Base-by-base conservation (phyloP, 2,329 filamentous ascomycete genomes). In the Chaetomium globosum region DNA sequence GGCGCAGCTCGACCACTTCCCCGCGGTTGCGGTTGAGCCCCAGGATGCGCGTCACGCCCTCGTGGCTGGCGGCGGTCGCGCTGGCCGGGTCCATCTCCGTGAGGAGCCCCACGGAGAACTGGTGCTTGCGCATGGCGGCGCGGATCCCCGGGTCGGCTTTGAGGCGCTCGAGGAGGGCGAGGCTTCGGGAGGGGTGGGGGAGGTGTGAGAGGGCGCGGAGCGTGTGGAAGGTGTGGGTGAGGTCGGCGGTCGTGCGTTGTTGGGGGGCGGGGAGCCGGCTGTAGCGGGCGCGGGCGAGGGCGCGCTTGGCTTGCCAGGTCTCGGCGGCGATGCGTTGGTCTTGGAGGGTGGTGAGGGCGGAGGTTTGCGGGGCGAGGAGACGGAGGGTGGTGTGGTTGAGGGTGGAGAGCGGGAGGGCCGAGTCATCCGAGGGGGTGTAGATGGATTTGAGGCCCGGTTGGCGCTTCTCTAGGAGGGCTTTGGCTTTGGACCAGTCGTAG, bases 81-180 rank as follows among this genome's bases (percentile, higher is more conserved):
- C 89, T 84, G 0, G 89, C 83, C 0, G 95, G 95, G 72, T 99
- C 91, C 94, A 99, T 98, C 78, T 99, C 95, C 0, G 93, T 97
- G 30, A 99, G 82, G 3, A 98, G 78, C 0, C 89, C 89, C 0
- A 99, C 95, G 23, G 84, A 86, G 80, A 96, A 97, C 69, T 88
- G 85, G 80, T 97, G 93, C 72, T 88, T 88, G 19, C 85, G 82
- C 95, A 99, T 99, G 0, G 87, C 85, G 0, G 89, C 82, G 68
- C 88, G 88, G 77, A 99, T 94, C 8, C 95, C 95, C 0, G 91
- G 88, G 75, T 99, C 95, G 67, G 89, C 85, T 69, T 87, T 87
- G 3, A 99, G 82, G 0, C 90, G 86, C 74, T 90, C 82, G 2
- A 99, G 85, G 71, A 94, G 92, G 0, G 83, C 80, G 4, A 87